Evolutionary conservation across 1,284 basidiomycete genomes (phyloP).

Genomic region (Ustilago shanxiensis): DNA sequence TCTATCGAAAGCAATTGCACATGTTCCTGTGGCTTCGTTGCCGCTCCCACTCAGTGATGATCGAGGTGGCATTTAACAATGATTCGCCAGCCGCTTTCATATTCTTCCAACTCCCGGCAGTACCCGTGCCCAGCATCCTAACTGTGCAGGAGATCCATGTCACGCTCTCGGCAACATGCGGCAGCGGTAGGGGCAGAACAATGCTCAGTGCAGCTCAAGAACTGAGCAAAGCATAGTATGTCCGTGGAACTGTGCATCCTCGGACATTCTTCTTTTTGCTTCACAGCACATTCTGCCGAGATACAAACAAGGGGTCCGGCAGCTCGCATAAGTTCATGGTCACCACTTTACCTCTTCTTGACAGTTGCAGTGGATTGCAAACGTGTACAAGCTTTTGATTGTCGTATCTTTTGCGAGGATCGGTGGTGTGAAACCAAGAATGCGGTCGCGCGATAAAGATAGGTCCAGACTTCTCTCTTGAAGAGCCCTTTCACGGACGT

Average conservation of each 20-base stretch:
- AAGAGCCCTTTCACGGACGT: slow-evolving; percentile 6
- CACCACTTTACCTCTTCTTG: background rate
- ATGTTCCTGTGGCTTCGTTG: background rate
- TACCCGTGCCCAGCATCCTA: background rate
- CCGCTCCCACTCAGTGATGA: background rate
- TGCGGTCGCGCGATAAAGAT: slow-evolving; percentile 1
- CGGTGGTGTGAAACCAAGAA: slow-evolving; percentile 1
- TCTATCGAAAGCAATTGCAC: background rate
- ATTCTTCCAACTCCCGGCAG: background rate
- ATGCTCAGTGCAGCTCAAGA: background rate
- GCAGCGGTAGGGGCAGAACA: too few species aligned
- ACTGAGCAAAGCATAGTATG: background rate
- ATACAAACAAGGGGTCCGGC: background rate
- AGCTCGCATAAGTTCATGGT: background rate
- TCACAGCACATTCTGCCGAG: slow-evolving; percentile 8
- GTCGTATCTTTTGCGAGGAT: background rate
- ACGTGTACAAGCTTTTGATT: background rate
- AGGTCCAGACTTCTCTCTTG: background rate
- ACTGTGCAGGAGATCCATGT: background rate
- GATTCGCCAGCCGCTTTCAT: background rate
- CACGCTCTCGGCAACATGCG: background rate
- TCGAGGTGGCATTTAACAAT: background rate
- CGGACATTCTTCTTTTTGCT: background rate
- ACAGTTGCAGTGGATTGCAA: slow-evolving; percentile 1
- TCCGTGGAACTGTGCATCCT: background rate